phyloP scores from a whole-genome alignment of 495 filamentous ascomycete species.

The Thermothielavioides terrestris region DNA sequence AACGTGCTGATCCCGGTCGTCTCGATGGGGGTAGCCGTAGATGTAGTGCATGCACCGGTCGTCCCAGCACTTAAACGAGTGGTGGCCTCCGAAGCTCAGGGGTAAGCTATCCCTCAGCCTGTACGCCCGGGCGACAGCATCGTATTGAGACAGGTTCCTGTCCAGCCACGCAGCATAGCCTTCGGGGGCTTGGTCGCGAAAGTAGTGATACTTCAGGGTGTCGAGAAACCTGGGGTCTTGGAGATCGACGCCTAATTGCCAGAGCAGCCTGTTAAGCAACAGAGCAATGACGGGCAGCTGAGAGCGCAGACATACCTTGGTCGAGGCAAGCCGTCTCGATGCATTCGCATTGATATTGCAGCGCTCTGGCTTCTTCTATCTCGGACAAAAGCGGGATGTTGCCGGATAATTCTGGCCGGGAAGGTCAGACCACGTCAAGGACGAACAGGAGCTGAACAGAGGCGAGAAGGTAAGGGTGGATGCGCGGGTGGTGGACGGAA shows the following conservation, averaged over 20 bases:
- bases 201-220: conserved; percentile 29
- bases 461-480: background rate
- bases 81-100: conserved; percentile 29
- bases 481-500: conserved; percentile 7
- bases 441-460: too few relatives aligned
- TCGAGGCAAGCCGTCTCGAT: conserved; percentile 41
- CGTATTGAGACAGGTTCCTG: conserved; percentile 36
- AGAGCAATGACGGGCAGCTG: background rate
- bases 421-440: conserved; percentile 24
- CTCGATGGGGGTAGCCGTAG: conserved; percentile 38
- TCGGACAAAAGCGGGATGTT: conserved; percentile 38
- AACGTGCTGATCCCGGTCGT: conserved; percentile 40
- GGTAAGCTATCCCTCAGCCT: conserved; percentile 35
- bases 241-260: conserved; percentile 35
- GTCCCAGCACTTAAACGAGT: conserved; percentile 43
- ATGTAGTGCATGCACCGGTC: conserved; percentile 45
- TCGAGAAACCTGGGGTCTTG: conserved; percentile 36
- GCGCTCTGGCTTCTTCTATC: conserved; percentile 39
- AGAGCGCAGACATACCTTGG: conserved; percentile 31
- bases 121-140: conserved; percentile 35
- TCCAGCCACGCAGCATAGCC: conserved; percentile 41
- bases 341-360: conserved; percentile 45
- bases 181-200: conserved; percentile 31
- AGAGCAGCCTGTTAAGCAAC: conserved; percentile 9
- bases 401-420: conserved; percentile 32